phyloP scores from a whole-genome alignment of 2,329 filamentous ascomycete genomes.

The Ceratocystis eucalypticola region DNA sequence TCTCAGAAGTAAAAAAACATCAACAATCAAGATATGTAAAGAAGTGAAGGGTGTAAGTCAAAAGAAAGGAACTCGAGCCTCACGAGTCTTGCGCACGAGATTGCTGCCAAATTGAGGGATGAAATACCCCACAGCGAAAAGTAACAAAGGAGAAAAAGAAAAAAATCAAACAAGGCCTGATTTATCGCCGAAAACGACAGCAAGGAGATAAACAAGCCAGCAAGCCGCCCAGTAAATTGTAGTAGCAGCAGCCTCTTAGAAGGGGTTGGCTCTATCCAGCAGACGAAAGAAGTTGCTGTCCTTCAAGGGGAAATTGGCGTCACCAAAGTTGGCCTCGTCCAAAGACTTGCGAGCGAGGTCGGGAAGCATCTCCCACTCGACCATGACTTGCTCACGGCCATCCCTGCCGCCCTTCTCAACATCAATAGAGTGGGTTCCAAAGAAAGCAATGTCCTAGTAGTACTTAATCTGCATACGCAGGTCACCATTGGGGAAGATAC shows the following conservation, averaged over 20 bases:
- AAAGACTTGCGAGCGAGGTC: constrained; percentile 27
- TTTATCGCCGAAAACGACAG: background rate
- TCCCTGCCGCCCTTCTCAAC: constrained; percentile 25
- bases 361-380: constrained; percentile 33
- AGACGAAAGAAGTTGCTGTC: constrained; percentile 24
- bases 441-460: constrained; percentile 23
- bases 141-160: background rate
- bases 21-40: background rate
- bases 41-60: background rate
- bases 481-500: constrained; percentile 14
- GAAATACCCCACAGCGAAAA: background rate
- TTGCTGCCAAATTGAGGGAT: background rate
- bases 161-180: background rate
- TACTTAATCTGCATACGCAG: constrained; percentile 26
- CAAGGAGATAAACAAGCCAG: background rate
- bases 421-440: constrained; percentile 28
- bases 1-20: background rate
- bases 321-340: constrained; percentile 29
- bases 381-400: constrained; percentile 30
- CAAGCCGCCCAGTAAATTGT: background rate
- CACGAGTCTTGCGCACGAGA: background rate
- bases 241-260: constrained; percentile 5
- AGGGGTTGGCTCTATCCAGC: constrained; percentile 20
- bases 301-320: constrained; percentile 32
- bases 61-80: background rate